Conservation (phyloP, 2,329 filamentous ascomycete genomes). For the Coniochaeta pulveracea region DNA sequence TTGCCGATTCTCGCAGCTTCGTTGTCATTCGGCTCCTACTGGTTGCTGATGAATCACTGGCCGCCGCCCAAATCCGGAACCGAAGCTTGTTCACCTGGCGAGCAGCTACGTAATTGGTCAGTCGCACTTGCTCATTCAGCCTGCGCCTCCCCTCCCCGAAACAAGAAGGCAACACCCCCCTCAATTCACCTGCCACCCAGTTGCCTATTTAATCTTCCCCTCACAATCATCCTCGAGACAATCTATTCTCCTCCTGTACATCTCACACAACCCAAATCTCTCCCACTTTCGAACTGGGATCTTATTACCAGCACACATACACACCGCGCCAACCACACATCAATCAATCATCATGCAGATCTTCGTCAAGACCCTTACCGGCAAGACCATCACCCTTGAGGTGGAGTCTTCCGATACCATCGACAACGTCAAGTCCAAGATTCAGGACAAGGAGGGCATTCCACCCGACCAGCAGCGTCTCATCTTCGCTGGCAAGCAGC, state of each 20-base stretch:
- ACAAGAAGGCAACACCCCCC: slow-evolving; percentile 15
- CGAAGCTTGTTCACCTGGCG: too few relatives aligned
- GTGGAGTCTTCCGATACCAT: slow-evolving; percentile 71
- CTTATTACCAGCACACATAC: background rate
- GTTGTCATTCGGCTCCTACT: slow-evolving; percentile 10
- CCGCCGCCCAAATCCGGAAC: too few relatives aligned
- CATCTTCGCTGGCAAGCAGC: slow-evolving; percentile 57
- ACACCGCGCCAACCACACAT: slow-evolving; percentile 3
- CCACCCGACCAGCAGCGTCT: slow-evolving; percentile 76
- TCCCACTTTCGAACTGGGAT: background rate
- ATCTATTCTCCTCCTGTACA: slow-evolving; percentile 14
- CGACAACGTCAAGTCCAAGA: slow-evolving; percentile 83
- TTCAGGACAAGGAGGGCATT: slow-evolving; percentile 85
- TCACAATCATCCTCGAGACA: slow-evolving; percentile 12
- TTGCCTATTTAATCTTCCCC: slow-evolving; percentile 14
- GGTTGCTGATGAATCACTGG: slow-evolving; percentile 7
- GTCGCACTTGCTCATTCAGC: slow-evolving; percentile 13
- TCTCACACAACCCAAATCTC: slow-evolving; percentile 9
- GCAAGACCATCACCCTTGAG: slow-evolving; percentile 78
- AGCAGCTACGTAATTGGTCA: slow-evolving; percentile 8
- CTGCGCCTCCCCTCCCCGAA: slow-evolving; percentile 13
- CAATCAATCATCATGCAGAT: slow-evolving; percentile 9
- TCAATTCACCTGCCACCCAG: slow-evolving; percentile 8
- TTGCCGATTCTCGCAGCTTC: slow-evolving; percentile 14
- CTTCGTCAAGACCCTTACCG: slow-evolving; percentile 45